phyloP scores from a whole-genome alignment of 2,329 filamentous ascomycete species.

The Nigrospora oryzae region DNA sequence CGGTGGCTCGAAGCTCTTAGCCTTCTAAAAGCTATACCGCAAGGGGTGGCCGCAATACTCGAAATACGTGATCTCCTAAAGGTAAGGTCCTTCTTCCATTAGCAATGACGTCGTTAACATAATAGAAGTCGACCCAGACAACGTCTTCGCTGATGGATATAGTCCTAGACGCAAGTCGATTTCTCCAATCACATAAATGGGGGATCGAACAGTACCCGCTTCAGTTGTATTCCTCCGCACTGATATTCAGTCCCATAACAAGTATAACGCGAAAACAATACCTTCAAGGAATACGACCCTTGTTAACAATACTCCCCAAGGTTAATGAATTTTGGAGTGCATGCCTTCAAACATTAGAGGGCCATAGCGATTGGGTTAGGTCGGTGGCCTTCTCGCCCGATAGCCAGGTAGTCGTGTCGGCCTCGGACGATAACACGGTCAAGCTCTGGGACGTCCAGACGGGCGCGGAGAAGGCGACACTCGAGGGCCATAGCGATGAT shows the following conservation, averaged over 20 bases:
- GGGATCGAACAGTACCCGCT: constrained; percentile 17
- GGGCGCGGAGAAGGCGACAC: not conserved
- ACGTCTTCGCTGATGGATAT: not conserved
- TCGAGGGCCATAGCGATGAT: not conserved
- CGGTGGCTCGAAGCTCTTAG: constrained; percentile 35
- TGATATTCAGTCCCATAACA: constrained; percentile 19
- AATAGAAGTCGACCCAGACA: not conserved
- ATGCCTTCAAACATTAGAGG: constrained; percentile 9
- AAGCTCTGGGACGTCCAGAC: not conserved
- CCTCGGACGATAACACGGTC: not conserved
- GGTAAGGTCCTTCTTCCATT: not conserved
- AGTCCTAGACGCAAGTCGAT: constrained; percentile 20
- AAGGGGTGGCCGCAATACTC: constrained; percentile 12
- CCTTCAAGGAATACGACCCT: constrained; percentile 6
- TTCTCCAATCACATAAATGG: constrained; percentile 14
- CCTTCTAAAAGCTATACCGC: constrained; percentile 16
- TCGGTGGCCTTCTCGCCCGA: constrained; percentile 10
- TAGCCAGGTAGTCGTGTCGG: not conserved
- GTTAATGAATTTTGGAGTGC: constrained; percentile 3
- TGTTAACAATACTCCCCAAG: constrained; percentile 6
- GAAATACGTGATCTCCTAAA: constrained; percentile 9
- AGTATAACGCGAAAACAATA: constrained; percentile 12
- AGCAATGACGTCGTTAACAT: not conserved
- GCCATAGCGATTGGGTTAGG: constrained; percentile 5
- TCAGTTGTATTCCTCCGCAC: constrained; percentile 24